Percentiles rank a stretch among this genome's conserved stretches.
Conservation (phyloP, 805 yeast species). For the Ogataea nakhonphanomensis region DNA sequence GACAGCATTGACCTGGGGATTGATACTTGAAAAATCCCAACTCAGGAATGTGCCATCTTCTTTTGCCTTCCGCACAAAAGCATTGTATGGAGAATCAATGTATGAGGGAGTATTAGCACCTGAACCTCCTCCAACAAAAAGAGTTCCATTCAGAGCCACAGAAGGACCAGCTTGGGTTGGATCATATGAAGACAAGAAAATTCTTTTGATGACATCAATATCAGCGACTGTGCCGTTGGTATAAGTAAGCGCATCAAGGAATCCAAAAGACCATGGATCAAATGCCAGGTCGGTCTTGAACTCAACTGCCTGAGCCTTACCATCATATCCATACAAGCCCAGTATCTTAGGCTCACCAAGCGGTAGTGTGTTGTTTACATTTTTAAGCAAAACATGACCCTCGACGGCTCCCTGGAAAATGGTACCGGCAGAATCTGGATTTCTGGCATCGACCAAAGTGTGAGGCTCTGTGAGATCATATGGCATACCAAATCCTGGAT, state of each 20-base stretch:
- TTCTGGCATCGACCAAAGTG: conserved; percentile 52
- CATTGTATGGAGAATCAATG: conserved; percentile 58
- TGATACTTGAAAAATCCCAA: conserved; percentile 32
- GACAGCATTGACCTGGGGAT: conserved; percentile 43
- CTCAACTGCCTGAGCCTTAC: conserved; percentile 3
- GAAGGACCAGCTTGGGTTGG: conserved; percentile 11
- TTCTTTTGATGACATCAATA: background rate
- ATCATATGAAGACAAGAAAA: conserved; percentile 10
- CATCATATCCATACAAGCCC: conserved; percentile 18
- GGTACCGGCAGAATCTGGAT: conserved; percentile 43
- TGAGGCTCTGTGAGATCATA: conserved; percentile 53
- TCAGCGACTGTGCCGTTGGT: conserved; percentile 11
- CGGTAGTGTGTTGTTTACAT: conserved; percentile 51
- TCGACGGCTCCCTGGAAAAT: conserved; percentile 55
- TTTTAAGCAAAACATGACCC: conserved; percentile 54
- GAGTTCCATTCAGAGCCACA: conserved; percentile 43
- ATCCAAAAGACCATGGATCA: conserved; percentile 11
- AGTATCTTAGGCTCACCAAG: conserved; percentile 48
- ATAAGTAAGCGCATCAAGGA: conserved; percentile 4
- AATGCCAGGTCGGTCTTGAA: conserved; percentile 1
- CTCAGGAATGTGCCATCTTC: conserved; percentile 15
- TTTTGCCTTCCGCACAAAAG: conserved; percentile 44
- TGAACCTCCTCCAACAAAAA: conserved; percentile 65
- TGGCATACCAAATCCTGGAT: conserved; percentile 39
- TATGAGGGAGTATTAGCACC: conserved; percentile 55